Conservation (phyloP, 2,329 filamentous ascomycete genomes). For the Ascochyta clinopodiicola region DNA sequence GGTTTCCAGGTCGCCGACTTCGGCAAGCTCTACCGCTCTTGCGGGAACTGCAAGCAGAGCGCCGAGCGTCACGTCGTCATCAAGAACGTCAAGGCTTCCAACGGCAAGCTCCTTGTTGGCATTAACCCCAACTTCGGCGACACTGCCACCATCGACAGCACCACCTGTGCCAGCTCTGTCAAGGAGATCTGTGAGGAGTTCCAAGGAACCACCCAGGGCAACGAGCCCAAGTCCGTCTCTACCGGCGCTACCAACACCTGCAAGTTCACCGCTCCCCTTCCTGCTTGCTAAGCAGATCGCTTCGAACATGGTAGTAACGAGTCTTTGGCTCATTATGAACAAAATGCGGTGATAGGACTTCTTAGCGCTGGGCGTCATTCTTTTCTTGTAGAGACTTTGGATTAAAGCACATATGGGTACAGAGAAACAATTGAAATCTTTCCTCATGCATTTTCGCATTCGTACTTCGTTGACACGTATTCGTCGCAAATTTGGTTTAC, state of each 20-base stretch:
- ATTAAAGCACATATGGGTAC: slow-evolving; percentile 2
- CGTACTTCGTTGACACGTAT: neutral
- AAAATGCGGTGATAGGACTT: slow-evolving; percentile 6
- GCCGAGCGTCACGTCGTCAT: slow-evolving; percentile 52
- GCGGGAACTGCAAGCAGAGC: slow-evolving; percentile 55
- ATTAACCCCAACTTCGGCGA: slow-evolving; percentile 60
- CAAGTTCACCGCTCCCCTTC: slow-evolving; percentile 24
- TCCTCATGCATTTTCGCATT: neutral
- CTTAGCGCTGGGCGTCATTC: slow-evolving; percentile 20
- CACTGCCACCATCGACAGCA: slow-evolving; percentile 46
- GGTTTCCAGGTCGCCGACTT: slow-evolving; percentile 40
- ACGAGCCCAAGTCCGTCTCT: slow-evolving; percentile 25
- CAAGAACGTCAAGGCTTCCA: slow-evolving; percentile 50
- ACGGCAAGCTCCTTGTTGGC: slow-evolving; percentile 51
- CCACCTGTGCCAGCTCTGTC: slow-evolving; percentile 24
- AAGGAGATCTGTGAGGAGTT: slow-evolving; percentile 35
- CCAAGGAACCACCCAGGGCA: slow-evolving; percentile 24
- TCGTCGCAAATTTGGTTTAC: too few species aligned
- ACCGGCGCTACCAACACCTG: slow-evolving; percentile 26
- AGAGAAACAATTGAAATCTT: neutral
- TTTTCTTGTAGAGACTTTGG: slow-evolving; percentile 27
- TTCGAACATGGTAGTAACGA: neutral
- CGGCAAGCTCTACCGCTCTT: slow-evolving; percentile 53
- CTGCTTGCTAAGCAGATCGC: slow-evolving; percentile 28
- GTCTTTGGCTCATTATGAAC: neutral